phyloP scores from a whole-genome alignment of 345 rosid genomes.

The Lumnitzera littorea region DNA sequence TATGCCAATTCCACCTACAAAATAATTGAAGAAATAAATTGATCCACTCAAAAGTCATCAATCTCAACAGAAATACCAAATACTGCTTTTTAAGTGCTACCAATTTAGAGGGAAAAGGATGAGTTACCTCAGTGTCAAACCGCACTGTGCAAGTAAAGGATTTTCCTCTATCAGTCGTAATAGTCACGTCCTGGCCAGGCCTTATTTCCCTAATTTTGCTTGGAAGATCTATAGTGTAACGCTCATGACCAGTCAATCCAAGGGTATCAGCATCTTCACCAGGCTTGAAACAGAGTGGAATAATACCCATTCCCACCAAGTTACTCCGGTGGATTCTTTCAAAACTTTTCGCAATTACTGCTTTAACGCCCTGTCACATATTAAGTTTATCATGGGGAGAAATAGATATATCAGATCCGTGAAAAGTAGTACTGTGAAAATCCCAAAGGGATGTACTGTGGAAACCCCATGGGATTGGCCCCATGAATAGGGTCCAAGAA shows the following conservation, averaged over 20 bases:
- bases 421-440: too few relatives aligned
- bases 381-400: slow-evolving; percentile 5
- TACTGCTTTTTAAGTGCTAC: not conserved
- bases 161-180: slow-evolving; percentile 75
- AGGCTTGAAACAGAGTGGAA: slow-evolving; percentile 86
- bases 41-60: not conserved
- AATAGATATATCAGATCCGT: not conserved
- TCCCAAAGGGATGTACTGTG: too few relatives aligned
- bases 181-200: slow-evolving; percentile 94
- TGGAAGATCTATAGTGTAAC: slow-evolving; percentile 83
- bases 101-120: not conserved
- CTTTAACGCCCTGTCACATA: slow-evolving; percentile 78
- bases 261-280: slow-evolving; percentile 92
- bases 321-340: slow-evolving; percentile 99
- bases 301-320: slow-evolving; percentile 96
- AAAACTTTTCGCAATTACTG: slow-evolving; percentile 93
- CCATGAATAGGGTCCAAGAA: too few relatives aligned
- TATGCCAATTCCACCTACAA: slow-evolving; percentile 91
- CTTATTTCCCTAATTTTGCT: slow-evolving; percentile 55
- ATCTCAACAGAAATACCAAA: not conserved
- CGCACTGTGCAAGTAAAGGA: slow-evolving; percentile 88
- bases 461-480: too few relatives aligned
- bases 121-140: slow-evolving; percentile 88
- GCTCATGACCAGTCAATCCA: slow-evolving; percentile 87
- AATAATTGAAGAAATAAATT: not conserved